Evolutionary conservation across 176 grass and related monocot genomes (phyloP), one percentile per base, ranked within the genome.

Genomic region (Neostapfia colusana): DNA sequence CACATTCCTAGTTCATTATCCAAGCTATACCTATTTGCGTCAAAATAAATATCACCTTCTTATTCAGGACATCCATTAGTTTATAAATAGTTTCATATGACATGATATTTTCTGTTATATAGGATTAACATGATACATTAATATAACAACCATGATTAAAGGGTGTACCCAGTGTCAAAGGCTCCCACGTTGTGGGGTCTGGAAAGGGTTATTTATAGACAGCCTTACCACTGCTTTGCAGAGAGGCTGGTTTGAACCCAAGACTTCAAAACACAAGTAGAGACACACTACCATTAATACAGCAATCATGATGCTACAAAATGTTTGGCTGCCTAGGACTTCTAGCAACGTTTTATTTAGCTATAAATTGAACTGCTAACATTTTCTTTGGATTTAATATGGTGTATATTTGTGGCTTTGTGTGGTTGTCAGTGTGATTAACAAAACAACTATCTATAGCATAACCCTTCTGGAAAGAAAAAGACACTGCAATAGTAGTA

Each of bases 11-110:
- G 0, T 73, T n/a, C 15, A 17, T 40, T n/a, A 57, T 74, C 36
- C 24, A 42, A 75, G 25, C 16, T 14, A 16, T 62, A 10, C 45
- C 39, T 8, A 43, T 16, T 20, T 46, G 3, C 54, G 8, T 42
- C 12, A 68, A 7, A 70, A 48, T 70, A 70, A 17, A 43, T 28
- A n/a, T n/a, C n/a, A n/a, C n/a, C n/a, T n/a, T n/a, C n/a, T n/a
- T n/a, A n/a, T n/a, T n/a, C n/a, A n/a, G n/a, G n/a, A n/a, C n/a
- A 17, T 58, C 15, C 25, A 75, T 57, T 67, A 51, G 45, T 82
- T 35, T 12, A 44, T 11, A 13, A 36, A 67, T 35, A 34, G 34
- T 37, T 27, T 17, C 12, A 37, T 8, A 40, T 16, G 72, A 18
- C 18, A 45, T 17, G 10, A 39, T 23, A 25, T 57, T 40, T 41